These are phyloP conservation scores for Leishmania arabica DNA, from an alignment of 208 protist species.

Conservation along the genomic window DNA sequence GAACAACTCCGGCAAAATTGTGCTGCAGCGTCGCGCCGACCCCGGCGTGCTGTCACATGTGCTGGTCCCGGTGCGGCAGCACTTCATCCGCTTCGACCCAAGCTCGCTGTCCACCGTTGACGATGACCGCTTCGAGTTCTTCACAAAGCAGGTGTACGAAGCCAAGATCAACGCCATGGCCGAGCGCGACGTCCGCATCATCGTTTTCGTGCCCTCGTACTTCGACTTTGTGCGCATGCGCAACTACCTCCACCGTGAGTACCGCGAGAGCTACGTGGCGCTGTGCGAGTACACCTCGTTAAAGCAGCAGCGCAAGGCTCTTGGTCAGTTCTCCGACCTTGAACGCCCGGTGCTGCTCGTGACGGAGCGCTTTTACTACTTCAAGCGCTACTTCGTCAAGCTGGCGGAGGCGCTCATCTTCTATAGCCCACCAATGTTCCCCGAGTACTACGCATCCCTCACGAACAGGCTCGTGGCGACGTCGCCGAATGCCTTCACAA, in stretches of 20 bases:
- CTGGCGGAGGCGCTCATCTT: slow-evolving; percentile 93
- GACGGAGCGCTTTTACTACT: slow-evolving; percentile 98
- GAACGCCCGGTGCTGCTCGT: slow-evolving; percentile 91
- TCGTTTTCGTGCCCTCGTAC: slow-evolving; percentile 95
- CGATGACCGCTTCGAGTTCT: slow-evolving; percentile 93
- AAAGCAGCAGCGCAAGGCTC: slow-evolving; percentile 75
- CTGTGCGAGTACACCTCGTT: slow-evolving; percentile 94
- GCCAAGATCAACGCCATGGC: slow-evolving; percentile 69
- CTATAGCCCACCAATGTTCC: slow-evolving; percentile 94
- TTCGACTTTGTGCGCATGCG: slow-evolving; percentile 97
- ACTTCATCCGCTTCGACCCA: slow-evolving; percentile 92
- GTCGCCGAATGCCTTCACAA: slow-evolving; percentile 76
- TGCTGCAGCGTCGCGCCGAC: slow-evolving; percentile 61
- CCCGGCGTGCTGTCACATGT: slow-evolving; percentile 60
- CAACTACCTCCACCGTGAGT: slow-evolving; percentile 94
- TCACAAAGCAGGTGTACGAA: slow-evolving; percentile 86
- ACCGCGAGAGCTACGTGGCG: slow-evolving; percentile 82
- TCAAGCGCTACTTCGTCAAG: slow-evolving; percentile 93
- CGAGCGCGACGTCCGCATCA: slow-evolving; percentile 74
- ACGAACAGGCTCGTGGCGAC: slow-evolving; percentile 80
- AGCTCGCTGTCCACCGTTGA: slow-evolving; percentile 51
- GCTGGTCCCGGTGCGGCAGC: slow-evolving; percentile 79
- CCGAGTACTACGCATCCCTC: slow-evolving; percentile 94
- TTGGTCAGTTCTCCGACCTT: slow-evolving; percentile 87
- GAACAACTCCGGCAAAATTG: slow-evolving; percentile 76